Conservation (phyloP, 192 early-diverging fungal genomes). For the Cetraspora pellucida region DNA sequence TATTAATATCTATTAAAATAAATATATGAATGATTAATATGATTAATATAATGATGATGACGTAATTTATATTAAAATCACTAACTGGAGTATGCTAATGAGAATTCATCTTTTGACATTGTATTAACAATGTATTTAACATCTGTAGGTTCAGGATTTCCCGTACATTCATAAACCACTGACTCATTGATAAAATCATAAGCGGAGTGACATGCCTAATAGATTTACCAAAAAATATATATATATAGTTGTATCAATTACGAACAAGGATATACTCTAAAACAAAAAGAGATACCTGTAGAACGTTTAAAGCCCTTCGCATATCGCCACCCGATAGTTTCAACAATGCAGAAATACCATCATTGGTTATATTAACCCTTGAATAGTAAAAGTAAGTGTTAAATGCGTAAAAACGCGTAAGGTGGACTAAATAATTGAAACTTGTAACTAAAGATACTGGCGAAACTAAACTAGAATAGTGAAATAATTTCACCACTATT, state of each 20-base stretch:
- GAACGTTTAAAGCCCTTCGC: slow-evolving; percentile 93
- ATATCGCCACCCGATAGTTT: slow-evolving; percentile 93
- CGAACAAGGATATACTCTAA: neutral
- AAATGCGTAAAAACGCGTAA: slow-evolving; percentile 18
- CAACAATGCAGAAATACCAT: slow-evolving; percentile 81
- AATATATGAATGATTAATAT: too few species aligned
- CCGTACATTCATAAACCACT: slow-evolving; percentile 92
- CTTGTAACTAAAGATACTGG: too few species aligned
- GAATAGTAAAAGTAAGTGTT: neutral
- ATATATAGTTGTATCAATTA: neutral
- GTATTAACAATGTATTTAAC: slow-evolving; percentile 76
- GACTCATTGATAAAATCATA: slow-evolving; percentile 73
- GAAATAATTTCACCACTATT: too few species aligned
- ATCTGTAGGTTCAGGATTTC: slow-evolving; percentile 85
- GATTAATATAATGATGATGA: too few species aligned
- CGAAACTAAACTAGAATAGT: too few species aligned
- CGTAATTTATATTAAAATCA: neutral
- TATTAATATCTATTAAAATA: slow-evolving; percentile 62
- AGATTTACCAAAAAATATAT: neutral
- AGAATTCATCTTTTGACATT: slow-evolving; percentile 87
- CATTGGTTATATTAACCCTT: slow-evolving; percentile 77
- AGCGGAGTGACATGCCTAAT: slow-evolving; percentile 78
- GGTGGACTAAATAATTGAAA: slow-evolving; percentile 27
- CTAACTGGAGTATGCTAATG: slow-evolving; percentile 67
- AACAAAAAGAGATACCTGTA: slow-evolving; percentile 61